Base-by-base conservation (phyloP, 2,329 filamentous ascomycete species). In the Cladosporium sp. region DNA sequence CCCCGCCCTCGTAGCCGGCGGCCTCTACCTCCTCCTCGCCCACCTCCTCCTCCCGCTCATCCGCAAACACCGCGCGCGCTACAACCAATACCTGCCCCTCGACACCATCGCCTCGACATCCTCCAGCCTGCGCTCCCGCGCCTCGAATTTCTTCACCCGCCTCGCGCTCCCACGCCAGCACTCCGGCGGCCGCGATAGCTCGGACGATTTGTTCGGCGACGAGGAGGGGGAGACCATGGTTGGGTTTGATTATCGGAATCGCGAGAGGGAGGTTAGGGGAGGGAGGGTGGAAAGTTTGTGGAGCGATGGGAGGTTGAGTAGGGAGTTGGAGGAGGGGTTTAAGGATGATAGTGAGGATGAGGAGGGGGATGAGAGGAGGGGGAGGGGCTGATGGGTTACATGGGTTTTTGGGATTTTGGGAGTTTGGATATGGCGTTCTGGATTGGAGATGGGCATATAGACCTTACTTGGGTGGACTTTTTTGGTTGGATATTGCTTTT, bases 281-380 rank as follows among this genome's bases (percentile, higher is more conserved):
- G 58, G n/a, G 67, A 66, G 27, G 67, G 55, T 50, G 42, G 67
- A 67, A 59, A 63, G 49, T 60, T 63, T 66, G 33, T 78, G 81
- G 53, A 76, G 74, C 41, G 71, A 76, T 38, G 73, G 80, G 58
- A 76, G 89, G 55, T 62, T 95, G 54, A 92, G 88, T 66, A 76
- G 88, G 69, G 89, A 95, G 59, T 68, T 92, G 45, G 87, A 92
- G 65, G 78, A 85, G 60, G 85, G 84, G 0, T 88, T 88, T 63
- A 79, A 80, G 68, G 85, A 88, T 64, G 83, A 86, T 58, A 87
- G 84, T 62, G 82, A 85, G 50, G 81, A 84, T 32, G 80, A 83
- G 49, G 67, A 62, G 19, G 51, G 39, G 33, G 55, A 56, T 43
- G 48, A 41, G 13, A 30, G 52, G 47, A 49, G 51, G n/a, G 18